These are phyloP conservation scores for Lunularia cruciata DNA, from an alignment of 225 moss, liverwort and hornwort genomes.

Conservation along the genomic window DNA sequence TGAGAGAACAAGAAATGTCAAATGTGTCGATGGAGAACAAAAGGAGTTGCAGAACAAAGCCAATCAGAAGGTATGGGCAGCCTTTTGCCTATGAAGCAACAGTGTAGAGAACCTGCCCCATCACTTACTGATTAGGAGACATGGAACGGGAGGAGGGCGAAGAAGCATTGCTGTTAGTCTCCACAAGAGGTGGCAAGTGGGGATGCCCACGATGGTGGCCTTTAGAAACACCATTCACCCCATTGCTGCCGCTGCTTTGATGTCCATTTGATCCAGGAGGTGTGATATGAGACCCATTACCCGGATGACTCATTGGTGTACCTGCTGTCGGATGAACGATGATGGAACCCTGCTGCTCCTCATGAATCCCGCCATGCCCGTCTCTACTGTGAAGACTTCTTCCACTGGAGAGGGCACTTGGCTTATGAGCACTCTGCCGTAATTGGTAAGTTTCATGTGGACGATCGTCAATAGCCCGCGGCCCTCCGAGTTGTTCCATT, in stretches of 20 bases:
- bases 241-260: conserved; percentile 33
- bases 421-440: conserved; percentile 50
- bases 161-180: conserved; percentile 49
- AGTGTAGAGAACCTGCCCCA: no score
- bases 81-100: no score
- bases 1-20: background rate
- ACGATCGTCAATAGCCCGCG: conserved; percentile 42
- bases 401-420: conserved; percentile 32
- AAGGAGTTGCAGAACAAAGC: background rate
- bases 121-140: conserved; percentile 51
- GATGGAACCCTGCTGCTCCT: conserved; percentile 49
- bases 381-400: conserved; percentile 44
- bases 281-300: conserved; percentile 29
- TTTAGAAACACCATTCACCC: conserved; percentile 33
- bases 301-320: conserved; percentile 32
- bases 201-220: conserved; percentile 41
- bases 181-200: conserved; percentile 43
- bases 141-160: conserved; percentile 48
- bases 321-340: conserved; percentile 46
- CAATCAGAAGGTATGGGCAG: background rate
- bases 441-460: conserved; percentile 43
- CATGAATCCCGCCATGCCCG: conserved; percentile 52
- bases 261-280: conserved; percentile 21
- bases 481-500: conserved; percentile 59
- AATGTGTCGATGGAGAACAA: background rate